Conservation (phyloP, 768 basidiomycete genomes). For the Asterophora lycoperdoides region DNA sequence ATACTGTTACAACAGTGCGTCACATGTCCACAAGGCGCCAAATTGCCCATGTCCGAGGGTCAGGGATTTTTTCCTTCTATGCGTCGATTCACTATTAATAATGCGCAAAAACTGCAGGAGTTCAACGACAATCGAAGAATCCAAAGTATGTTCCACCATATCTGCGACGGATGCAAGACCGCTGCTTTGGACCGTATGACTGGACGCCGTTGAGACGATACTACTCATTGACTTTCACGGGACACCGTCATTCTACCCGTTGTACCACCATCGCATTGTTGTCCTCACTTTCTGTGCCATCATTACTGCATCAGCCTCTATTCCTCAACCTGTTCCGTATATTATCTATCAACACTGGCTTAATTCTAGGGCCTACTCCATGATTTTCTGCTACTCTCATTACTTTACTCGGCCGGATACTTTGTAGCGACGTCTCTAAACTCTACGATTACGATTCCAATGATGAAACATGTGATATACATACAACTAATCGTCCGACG, state of each 20-base stretch:
- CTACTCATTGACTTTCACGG: background rate
- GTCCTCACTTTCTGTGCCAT: too few species aligned
- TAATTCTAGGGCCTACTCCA: too few species aligned
- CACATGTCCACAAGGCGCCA: constrained; percentile 57
- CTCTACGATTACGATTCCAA: too few species aligned
- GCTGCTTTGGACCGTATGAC: constrained; percentile 29
- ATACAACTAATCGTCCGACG: too few species aligned
- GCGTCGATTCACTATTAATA: background rate
- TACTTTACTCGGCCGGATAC: too few species aligned
- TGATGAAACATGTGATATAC: too few species aligned
- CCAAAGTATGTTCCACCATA: constrained; percentile 60
- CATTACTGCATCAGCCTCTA: too few species aligned
- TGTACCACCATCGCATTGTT: constrained; percentile 3
- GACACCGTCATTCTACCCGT: background rate
- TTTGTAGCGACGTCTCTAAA: too few species aligned
- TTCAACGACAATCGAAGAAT: constrained; percentile 50
- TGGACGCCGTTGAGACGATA: constrained; percentile 5
- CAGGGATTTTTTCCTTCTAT: background rate
- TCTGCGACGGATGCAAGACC: constrained; percentile 53
- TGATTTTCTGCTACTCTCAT: too few species aligned
- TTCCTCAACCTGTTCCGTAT: too few species aligned
- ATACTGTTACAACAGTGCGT: constrained; percentile 49
- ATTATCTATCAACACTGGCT: too few species aligned
- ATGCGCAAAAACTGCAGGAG: constrained; percentile 23
- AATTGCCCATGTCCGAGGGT: constrained; percentile 54